Evolutionary conservation across 805 yeast species (phyloP), one percentile per base, ranked within the genome.

Genomic region (Candida germanica): DNA sequence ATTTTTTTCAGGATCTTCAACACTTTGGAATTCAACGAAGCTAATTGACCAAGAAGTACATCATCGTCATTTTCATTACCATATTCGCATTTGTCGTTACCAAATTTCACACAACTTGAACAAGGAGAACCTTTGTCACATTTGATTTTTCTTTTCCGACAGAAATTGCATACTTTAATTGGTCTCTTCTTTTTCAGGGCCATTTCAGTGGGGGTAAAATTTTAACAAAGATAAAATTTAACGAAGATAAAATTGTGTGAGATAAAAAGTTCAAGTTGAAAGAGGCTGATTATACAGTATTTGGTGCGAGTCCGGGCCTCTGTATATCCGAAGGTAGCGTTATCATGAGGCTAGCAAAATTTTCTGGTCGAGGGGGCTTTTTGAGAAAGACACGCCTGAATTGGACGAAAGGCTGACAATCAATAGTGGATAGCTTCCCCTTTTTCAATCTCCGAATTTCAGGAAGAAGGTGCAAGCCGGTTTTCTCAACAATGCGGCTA

Each of bases 41-140:
- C 14, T 13, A 34, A 22, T 22, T 34, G 37, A 15, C 31, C 22
- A 10, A 27, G 32, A 16, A 34, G 16, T 7, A 20, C 23, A 11
- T 22, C 31, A 20, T 33, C 31, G 10, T 29, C 33, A 10, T 13
- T 23, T 6, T 36, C 35, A 20, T 25, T 36, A 5, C 34, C 25
- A 30, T 32, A 37, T 5, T 26, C 28, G 29, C 40, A 37, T 4
- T 25, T 29, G 6, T 29, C 32, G 24, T 38, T 38, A 24, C 54
- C 54, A 34, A 56, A 54, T 25, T 46, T 50, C 5, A 51, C 35
- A 39, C 71, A 64, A 6, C 62, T 47, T 15, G 52, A 43, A 38
- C 71, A 64, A 1, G 71, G 71, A 25, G 44, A 40, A 10, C 53
- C 54, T 21, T 66, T 48, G 43, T 64, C 68, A 46, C 71, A 64